These are phyloP conservation scores for Fusarium tricinctum DNA, from an alignment of 2,329 filamentous ascomycete genomes.

Conservation along the genomic window DNA sequence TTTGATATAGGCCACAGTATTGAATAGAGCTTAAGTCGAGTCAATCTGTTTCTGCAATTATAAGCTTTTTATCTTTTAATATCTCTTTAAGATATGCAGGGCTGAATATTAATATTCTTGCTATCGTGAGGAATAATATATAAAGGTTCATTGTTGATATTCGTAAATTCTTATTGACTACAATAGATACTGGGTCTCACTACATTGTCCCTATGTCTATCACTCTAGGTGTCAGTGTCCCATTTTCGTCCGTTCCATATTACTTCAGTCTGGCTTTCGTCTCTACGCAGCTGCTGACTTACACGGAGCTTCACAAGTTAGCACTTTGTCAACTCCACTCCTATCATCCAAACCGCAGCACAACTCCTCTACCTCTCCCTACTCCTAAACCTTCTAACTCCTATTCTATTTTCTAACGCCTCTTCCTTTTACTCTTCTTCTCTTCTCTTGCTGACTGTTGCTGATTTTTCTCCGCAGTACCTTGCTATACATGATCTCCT, in stretches of 20 bases:
- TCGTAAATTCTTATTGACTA: background rate
- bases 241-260: slow-evolving; percentile 4
- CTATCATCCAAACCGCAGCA: slow-evolving; percentile 12
- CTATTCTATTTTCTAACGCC: background rate
- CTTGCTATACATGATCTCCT: background rate
- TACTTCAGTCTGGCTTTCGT: background rate
- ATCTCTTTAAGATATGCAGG: background rate
- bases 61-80: background rate
- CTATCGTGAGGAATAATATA: background rate
- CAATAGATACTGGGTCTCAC: background rate
- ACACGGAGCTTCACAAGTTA: slow-evolving; percentile 18
- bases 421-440: background rate
- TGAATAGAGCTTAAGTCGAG: slow-evolving; percentile 38
- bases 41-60: slow-evolving; percentile 14
- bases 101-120: background rate
- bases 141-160: background rate
- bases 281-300: slow-evolving; percentile 21
- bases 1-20: slow-evolving; percentile 13
- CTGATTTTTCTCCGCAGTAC: too few species aligned
- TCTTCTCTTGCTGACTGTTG: background rate
- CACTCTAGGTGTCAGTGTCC: slow-evolving; percentile 2
- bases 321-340: slow-evolving; percentile 15
- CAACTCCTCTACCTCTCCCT: slow-evolving; percentile 12
- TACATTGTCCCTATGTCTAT: background rate
- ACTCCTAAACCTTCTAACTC: background rate